Conservation (phyloP, 805 yeast species). For the Cyberlindnera xishuangbannaensis region DNA sequence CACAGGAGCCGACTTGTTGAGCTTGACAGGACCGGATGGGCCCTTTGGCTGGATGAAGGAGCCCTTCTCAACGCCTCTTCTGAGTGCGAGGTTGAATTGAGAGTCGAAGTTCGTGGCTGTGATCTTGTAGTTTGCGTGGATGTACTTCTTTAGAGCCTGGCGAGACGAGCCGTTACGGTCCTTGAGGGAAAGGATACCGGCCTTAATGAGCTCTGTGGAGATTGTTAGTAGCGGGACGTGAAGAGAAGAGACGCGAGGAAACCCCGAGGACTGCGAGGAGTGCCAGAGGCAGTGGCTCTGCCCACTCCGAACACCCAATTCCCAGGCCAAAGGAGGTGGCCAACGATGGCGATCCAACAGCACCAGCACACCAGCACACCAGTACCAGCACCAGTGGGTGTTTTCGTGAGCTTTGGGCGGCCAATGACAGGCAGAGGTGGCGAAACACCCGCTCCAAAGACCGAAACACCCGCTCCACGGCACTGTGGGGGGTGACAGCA, state of each 20-base stretch:
- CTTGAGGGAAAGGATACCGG: conserved; percentile 64
- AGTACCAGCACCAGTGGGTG: too few relatives aligned
- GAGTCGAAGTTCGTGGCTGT: conserved; percentile 64
- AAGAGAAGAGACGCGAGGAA: neutral
- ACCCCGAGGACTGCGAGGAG: too few relatives aligned
- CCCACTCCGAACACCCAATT: too few relatives aligned
- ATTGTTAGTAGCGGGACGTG: conserved; percentile 9
- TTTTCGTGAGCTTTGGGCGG: too few relatives aligned
- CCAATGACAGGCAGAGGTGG: too few relatives aligned
- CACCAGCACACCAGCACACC: too few relatives aligned
- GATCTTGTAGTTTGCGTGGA: conserved; percentile 55
- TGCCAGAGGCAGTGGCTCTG: too few relatives aligned
- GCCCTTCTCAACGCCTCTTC: conserved; percentile 75
- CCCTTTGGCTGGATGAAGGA: conserved; percentile 84
- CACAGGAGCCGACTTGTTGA: conserved; percentile 30
- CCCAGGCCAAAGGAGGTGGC: too few relatives aligned
- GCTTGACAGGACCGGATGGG: conserved; percentile 79
- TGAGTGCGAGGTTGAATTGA: conserved; percentile 70
- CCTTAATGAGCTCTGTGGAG: conserved; percentile 29
- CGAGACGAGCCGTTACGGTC: conserved; percentile 83
- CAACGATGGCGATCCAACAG: too few relatives aligned
- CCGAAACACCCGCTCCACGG: too few relatives aligned
- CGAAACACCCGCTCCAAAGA: too few relatives aligned
- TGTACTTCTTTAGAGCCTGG: conserved; percentile 81
- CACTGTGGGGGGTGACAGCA: too few relatives aligned